Evolutionary conservation across 208 protist genomes (phyloP).

Genomic region (Phytomonas francai): DNA sequence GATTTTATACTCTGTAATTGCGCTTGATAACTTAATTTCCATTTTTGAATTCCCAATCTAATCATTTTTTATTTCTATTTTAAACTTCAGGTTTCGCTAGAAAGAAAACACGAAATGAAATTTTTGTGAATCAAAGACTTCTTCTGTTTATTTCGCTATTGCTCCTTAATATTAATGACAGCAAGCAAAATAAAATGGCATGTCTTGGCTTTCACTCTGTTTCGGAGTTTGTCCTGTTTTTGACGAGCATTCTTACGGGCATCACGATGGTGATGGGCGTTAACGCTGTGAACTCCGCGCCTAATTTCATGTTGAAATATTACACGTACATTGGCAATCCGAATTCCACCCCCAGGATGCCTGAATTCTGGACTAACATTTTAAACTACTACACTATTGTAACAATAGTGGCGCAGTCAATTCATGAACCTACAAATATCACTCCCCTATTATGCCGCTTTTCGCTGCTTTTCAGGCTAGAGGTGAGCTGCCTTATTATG

Average conservation of each 20-base stretch:
- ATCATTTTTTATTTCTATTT: conserved; percentile 2
- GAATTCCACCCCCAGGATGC: conserved; percentile 20
- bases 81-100: neutral
- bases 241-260: conserved; percentile 71
- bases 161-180: conserved; percentile 10
- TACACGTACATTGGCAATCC: conserved; percentile 62
- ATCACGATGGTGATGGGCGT: conserved; percentile 85
- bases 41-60: neutral
- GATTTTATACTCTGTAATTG: neutral
- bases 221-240: conserved; percentile 35
- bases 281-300: conserved; percentile 81
- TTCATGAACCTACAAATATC: conserved; percentile 62
- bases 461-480: conserved; percentile 51
- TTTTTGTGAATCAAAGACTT: conserved; percentile 13
- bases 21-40: neutral
- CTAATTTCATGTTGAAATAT: conserved; percentile 81
- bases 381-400: conserved; percentile 77
- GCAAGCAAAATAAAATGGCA: conserved; percentile 14
- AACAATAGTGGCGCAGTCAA: conserved; percentile 63
- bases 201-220: conserved; percentile 10
- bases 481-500: conserved; percentile 39
- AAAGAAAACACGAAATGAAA: conserved; percentile 3
- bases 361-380: conserved; percentile 58
- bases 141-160: conserved; percentile 12
- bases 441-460: conserved; percentile 71